A percentile compares a stretch with the other conserved stretches of the same genome.
Conservation (phyloP, 1,284 basidiomycete species). For the Marasmius fiardii region DNA sequence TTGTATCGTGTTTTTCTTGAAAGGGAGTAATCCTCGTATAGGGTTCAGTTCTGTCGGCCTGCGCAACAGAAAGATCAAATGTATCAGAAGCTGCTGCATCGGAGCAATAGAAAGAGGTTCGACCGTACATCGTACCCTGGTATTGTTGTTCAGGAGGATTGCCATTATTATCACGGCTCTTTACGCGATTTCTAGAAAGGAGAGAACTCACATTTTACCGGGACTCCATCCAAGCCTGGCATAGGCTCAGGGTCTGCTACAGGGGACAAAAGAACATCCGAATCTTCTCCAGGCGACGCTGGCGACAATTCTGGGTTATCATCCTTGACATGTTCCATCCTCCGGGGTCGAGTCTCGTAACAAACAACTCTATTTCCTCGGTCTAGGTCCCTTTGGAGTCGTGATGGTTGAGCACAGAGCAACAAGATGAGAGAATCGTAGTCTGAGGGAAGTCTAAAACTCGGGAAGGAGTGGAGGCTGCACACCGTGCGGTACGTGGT, state of each 20-base stretch:
- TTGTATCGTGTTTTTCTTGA: constrained; percentile 77
- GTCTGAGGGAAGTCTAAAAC: too few species aligned
- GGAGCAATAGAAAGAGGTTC: constrained; percentile 13
- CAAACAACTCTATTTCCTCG: too few species aligned
- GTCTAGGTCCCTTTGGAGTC: too few species aligned
- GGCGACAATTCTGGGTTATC: constrained; percentile 37
- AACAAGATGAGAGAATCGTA: too few species aligned
- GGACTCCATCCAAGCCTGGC: constrained; percentile 43
- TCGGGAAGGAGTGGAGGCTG: too few species aligned
- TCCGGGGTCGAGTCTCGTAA: too few species aligned
- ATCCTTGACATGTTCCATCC: constrained; percentile 9
- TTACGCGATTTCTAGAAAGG: constrained; percentile 5
- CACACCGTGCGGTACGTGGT: too few species aligned
- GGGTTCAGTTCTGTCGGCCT: constrained; percentile 78
- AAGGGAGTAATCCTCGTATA: constrained; percentile 80
- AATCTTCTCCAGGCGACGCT: constrained; percentile 42
- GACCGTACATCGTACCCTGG: constrained; percentile 39
- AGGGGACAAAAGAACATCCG: constrained; percentile 33
- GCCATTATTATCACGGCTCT: neutral
- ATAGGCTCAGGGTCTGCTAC: constrained; percentile 37
- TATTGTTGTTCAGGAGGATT: constrained; percentile 1
- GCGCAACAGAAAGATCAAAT: constrained; percentile 7
- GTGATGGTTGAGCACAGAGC: too few species aligned
- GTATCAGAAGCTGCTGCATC: constrained; percentile 3
- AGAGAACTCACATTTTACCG: constrained; percentile 37